phyloP scores from a whole-genome alignment of 2,329 filamentous ascomycete genomes.

The Colletotrichum sp. region DNA sequence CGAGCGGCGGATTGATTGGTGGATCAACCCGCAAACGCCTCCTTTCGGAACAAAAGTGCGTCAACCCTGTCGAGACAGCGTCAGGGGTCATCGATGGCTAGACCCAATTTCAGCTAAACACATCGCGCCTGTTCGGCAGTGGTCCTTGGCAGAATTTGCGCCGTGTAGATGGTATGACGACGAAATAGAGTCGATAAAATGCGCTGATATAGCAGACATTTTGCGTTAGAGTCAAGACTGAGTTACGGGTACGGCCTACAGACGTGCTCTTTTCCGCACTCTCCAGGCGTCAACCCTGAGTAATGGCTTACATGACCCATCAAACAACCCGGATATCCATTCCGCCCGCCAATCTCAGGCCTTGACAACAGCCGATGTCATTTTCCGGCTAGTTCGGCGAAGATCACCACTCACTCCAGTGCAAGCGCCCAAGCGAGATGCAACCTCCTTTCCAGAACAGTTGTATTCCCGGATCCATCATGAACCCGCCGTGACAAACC shows the following conservation, averaged over 20 bases:
- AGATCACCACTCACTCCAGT: neutral
- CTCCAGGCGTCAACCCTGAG: neutral
- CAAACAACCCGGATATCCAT: neutral
- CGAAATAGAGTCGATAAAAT: neutral
- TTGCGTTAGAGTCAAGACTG: neutral
- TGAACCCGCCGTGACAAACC: neutral
- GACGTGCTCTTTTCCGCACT: neutral
- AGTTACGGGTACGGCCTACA: neutral
- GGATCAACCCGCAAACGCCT: neutral
- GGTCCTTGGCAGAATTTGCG: neutral
- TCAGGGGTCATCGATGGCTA: neutral
- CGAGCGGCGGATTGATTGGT: neutral
- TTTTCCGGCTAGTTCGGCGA: neutral
- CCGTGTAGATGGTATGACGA: neutral
- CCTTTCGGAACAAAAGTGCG: neutral
- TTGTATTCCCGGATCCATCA: neutral
- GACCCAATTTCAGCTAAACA: neutral
- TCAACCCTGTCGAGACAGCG: neutral
- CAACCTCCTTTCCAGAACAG: neutral
- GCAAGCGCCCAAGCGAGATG: neutral
- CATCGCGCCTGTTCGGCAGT: neutral
- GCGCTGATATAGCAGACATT: neutral
- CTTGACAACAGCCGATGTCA: neutral
- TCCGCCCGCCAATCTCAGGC: neutral
- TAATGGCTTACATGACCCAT: neutral